Conservation (phyloP, 1,284 basidiomycete species). For the Ceratobasidium sp. region DNA sequence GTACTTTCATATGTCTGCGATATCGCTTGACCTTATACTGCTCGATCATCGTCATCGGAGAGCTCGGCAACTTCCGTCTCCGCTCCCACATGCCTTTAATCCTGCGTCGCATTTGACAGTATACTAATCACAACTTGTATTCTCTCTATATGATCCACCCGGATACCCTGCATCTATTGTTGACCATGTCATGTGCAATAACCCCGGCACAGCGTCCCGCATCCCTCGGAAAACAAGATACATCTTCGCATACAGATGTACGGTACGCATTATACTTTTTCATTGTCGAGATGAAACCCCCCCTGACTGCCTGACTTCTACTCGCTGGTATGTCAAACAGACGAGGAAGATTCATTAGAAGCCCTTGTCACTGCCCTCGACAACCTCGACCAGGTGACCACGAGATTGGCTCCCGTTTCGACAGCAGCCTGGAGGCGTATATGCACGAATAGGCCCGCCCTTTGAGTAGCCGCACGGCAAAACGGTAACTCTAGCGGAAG, state of each 20-base stretch:
- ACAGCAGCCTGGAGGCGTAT: slow-evolving; percentile 31
- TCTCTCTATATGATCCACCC: slow-evolving; percentile 18
- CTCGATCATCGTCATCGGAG: not conserved
- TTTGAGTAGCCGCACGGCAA: slow-evolving; percentile 12
- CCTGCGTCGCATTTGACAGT: slow-evolving; percentile 4
- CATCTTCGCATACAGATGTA: slow-evolving; percentile 99
- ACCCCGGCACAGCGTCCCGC: slow-evolving; percentile 71
- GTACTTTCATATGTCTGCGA: slow-evolving; percentile 12
- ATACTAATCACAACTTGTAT: slow-evolving; percentile 30
- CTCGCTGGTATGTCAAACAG: slow-evolving; percentile 51
- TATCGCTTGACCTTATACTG: slow-evolving; percentile 5
- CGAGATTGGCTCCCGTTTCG: slow-evolving; percentile 30
- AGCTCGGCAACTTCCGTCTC: slow-evolving; percentile 34
- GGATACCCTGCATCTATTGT: slow-evolving; percentile 6
- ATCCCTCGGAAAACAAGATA: slow-evolving; percentile 96
- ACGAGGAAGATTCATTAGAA: slow-evolving; percentile 77
- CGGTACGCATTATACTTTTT: slow-evolving; percentile 63
- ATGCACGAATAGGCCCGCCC: slow-evolving; percentile 32
- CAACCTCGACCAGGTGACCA: slow-evolving; percentile 65
- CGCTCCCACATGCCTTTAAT: slow-evolving; percentile 22
- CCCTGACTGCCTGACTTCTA: slow-evolving; percentile 24
- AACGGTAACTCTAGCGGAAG: slow-evolving; percentile 9
- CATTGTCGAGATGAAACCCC: slow-evolving; percentile 17
- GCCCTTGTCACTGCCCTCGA: slow-evolving; percentile 76
- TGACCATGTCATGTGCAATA: not conserved